Conservation (phyloP, 768 basidiomycete genomes). For the Pholiota microspora region DNA sequence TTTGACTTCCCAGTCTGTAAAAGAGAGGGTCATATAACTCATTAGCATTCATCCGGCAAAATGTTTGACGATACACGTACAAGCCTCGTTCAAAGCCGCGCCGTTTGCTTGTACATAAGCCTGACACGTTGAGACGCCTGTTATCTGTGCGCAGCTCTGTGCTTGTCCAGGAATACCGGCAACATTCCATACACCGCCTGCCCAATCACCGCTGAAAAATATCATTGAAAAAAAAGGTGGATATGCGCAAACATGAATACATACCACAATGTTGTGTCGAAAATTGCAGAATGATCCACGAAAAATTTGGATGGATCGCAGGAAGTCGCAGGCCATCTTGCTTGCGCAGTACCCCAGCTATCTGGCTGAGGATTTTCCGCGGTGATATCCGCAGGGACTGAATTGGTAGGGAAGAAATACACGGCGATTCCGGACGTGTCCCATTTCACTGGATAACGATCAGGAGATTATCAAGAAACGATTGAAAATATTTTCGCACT, state of each 20-base stretch:
- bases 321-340: conserved; percentile 69
- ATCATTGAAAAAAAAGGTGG: neutral
- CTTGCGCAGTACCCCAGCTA: conserved; percentile 75
- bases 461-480: neutral
- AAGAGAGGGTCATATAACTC: conserved; percentile 6
- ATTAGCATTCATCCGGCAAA: too few relatives aligned
- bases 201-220: conserved; percentile 79
- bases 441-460: conserved; percentile 61
- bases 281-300: conserved; percentile 71
- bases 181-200: conserved; percentile 69
- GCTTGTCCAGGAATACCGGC: conserved; percentile 82
- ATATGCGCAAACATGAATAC: conserved; percentile 17
- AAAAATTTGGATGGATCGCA: conserved; percentile 84
- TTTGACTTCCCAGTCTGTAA: conserved; percentile 77
- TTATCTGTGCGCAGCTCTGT: conserved; percentile 80
- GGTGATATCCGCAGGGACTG: conserved; percentile 75
- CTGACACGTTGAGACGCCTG: conserved; percentile 79
- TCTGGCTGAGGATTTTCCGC: conserved; percentile 72
- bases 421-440: conserved; percentile 70
- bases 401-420: conserved; percentile 77
- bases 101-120: conserved; percentile 76
- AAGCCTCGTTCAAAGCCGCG: conserved; percentile 68
- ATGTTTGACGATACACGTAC: conserved; percentile 54
- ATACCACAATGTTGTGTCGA: conserved; percentile 85
- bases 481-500: conserved; percentile 48